Conservation (phyloP, 768 basidiomycete genomes). For the Termitomyces sp. region DNA sequence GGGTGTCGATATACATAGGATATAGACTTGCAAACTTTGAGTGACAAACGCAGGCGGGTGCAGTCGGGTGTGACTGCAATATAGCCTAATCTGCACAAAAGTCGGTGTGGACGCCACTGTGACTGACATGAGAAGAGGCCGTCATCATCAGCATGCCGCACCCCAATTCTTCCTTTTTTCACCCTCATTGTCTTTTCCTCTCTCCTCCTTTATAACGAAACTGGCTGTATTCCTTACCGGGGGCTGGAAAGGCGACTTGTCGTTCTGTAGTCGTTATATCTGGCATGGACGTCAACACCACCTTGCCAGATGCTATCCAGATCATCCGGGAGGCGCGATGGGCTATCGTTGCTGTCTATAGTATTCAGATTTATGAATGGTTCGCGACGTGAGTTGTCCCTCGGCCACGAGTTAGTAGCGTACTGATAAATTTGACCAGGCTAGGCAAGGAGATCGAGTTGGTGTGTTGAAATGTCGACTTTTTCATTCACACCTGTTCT, state of each 20-base stretch:
- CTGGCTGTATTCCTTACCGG: slow-evolving; percentile 2
- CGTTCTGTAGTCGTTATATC: neutral
- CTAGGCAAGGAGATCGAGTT: slow-evolving; percentile 27
- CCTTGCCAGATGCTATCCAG: slow-evolving; percentile 4
- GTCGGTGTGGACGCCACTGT: slow-evolving; percentile 1
- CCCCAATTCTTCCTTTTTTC: neutral
- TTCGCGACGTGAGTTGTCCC: slow-evolving; percentile 25
- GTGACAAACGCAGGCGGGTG: neutral
- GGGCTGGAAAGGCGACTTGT: slow-evolving; percentile 8
- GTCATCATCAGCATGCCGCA: slow-evolving; percentile 4
- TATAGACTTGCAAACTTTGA: neutral
- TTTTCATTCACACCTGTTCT: neutral
- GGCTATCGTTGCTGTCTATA: slow-evolving; percentile 27
- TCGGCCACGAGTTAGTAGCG: neutral
- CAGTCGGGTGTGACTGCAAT: slow-evolving; percentile 6
- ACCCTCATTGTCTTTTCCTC: neutral
- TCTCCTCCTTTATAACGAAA: slow-evolving; percentile 1
- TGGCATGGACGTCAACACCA: slow-evolving; percentile 9
- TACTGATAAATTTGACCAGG: slow-evolving; percentile 14
- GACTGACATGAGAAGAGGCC: slow-evolving; percentile 14
- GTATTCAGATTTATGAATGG: slow-evolving; percentile 33
- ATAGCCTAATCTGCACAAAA: slow-evolving; percentile 8
- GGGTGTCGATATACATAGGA: neutral
- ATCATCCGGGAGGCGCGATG: slow-evolving; percentile 23
- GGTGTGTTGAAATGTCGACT: slow-evolving; percentile 17